A percentile compares a stretch with the other conserved stretches of the same genome.
phyloP scores from a whole-genome alignment of 129 eudicot species.

The Lonicera japonica region DNA sequence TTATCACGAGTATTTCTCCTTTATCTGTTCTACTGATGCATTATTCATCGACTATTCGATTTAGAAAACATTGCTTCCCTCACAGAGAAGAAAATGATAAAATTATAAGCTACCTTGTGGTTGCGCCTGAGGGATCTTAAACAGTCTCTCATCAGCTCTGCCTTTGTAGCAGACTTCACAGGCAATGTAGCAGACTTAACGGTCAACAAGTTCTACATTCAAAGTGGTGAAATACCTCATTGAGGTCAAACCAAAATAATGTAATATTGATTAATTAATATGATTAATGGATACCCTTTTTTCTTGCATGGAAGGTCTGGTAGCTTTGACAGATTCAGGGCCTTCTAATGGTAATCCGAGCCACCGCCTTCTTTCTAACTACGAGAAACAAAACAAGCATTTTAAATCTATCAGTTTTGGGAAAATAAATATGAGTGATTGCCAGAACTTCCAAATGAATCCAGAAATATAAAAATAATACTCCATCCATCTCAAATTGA shows the following conservation, averaged over 20 bases:
- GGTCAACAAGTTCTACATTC: slow-evolving; percentile 29
- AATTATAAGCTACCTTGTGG: slow-evolving; percentile 40
- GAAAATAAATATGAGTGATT: background rate
- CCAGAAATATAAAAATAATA: background rate
- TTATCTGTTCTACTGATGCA: too few species aligned
- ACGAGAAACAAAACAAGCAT: background rate
- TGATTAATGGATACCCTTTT: slow-evolving; percentile 34
- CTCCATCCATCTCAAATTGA: too few species aligned
- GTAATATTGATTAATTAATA: slow-evolving; percentile 15
- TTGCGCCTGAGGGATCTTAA: slow-evolving; percentile 65
- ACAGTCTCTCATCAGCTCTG: slow-evolving; percentile 65
- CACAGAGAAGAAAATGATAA: background rate
- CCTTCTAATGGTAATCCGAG: slow-evolving; percentile 34
- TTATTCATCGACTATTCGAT: too few species aligned
- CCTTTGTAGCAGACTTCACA: slow-evolving; percentile 29
- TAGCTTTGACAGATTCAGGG: slow-evolving; percentile 30
- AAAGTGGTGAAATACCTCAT: background rate
- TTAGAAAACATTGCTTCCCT: too few species aligned
- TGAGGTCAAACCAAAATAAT: background rate
- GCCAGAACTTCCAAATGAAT: background rate
- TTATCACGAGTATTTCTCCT: too few species aligned
- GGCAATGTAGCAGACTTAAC: slow-evolving; percentile 25
- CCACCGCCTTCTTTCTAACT: slow-evolving; percentile 62
- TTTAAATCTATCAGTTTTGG: background rate
- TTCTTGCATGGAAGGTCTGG: slow-evolving; percentile 19